phyloP scores from a whole-genome alignment of 2,329 filamentous ascomycete genomes.

The Diaporthe capsici region DNA sequence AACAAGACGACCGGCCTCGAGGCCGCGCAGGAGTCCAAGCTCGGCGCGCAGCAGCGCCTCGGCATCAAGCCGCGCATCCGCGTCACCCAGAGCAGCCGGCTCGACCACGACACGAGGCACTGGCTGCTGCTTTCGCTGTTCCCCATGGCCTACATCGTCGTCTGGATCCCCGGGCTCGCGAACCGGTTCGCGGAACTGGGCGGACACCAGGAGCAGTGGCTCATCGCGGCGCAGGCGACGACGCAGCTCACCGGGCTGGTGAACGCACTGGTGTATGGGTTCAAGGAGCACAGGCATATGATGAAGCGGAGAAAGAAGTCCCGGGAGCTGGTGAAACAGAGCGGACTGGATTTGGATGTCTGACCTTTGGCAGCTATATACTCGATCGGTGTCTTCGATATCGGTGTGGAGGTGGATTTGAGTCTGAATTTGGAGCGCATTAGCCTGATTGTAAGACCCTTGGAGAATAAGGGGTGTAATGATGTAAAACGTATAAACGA shows the following conservation, averaged over 20 bases:
- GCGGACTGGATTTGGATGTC: constrained; percentile 10
- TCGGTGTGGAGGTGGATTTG: background rate
- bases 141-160: constrained; percentile 36
- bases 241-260: constrained; percentile 39
- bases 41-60: constrained; percentile 29
- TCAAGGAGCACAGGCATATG: constrained; percentile 35
- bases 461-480: background rate
- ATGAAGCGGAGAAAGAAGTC: constrained; percentile 24
- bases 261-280: constrained; percentile 39
- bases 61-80: constrained; percentile 36
- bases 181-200: constrained; percentile 36
- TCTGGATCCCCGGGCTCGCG: constrained; percentile 36
- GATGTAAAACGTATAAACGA: constrained; percentile 8
- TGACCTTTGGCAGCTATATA: background rate
- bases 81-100: constrained; percentile 33
- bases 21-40: constrained; percentile 37
- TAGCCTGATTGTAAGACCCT: background rate
- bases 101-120: constrained; percentile 38
- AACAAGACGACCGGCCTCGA: constrained; percentile 37
- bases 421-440: background rate
- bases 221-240: constrained; percentile 37
- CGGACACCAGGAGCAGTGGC: background rate
- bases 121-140: constrained; percentile 38
- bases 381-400: too few species aligned
- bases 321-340: constrained; percentile 4